A percentile compares a stretch with the other conserved stretches of the same genome.
Conservation (phyloP, 208 protist genomes). For the Sergeia podlipaevii region DNA sequence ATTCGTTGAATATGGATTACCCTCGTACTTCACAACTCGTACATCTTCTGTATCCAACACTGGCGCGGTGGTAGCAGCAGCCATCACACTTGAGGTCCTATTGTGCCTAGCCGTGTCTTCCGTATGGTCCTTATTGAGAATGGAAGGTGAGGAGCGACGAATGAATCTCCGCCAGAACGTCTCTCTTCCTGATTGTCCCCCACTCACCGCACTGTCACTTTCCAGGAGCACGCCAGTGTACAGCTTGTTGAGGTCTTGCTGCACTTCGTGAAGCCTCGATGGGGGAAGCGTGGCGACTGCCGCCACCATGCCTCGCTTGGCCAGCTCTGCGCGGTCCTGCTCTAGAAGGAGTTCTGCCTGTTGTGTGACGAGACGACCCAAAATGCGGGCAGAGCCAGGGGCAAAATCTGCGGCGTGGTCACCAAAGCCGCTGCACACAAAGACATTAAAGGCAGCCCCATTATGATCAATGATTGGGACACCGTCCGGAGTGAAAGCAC, state of each 20-base stretch:
- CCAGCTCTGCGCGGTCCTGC: constrained; percentile 31
- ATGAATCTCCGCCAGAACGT: too few relatives aligned
- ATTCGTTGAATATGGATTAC: constrained; percentile 60
- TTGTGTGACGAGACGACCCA: constrained; percentile 70
- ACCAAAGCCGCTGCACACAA: constrained; percentile 83
- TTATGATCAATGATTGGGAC: constrained; percentile 68
- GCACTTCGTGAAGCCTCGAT: constrained; percentile 22
- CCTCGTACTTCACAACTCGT: constrained; percentile 18
- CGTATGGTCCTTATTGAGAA: too few relatives aligned
- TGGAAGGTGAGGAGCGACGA: too few relatives aligned
- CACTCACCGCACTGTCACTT: background rate
- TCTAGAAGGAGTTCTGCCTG: constrained; percentile 47
- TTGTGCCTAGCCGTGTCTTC: too few relatives aligned
- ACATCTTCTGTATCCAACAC: constrained; percentile 1
- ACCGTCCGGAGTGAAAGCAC: constrained; percentile 79
- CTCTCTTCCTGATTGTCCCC: background rate
- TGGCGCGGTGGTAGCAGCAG: background rate
- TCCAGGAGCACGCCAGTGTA: constrained; percentile 40
- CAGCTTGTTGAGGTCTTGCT: constrained; percentile 53
- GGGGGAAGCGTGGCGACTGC: constrained; percentile 24
- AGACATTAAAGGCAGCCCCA: constrained; percentile 76
- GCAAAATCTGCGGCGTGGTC: constrained; percentile 80
- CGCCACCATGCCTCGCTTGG: constrained; percentile 12
- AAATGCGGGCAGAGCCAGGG: constrained; percentile 62
- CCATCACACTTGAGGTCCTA: too few relatives aligned